Conservation (phyloP, 768 basidiomycete genomes). For the Xerocomus potaroensis region DNA sequence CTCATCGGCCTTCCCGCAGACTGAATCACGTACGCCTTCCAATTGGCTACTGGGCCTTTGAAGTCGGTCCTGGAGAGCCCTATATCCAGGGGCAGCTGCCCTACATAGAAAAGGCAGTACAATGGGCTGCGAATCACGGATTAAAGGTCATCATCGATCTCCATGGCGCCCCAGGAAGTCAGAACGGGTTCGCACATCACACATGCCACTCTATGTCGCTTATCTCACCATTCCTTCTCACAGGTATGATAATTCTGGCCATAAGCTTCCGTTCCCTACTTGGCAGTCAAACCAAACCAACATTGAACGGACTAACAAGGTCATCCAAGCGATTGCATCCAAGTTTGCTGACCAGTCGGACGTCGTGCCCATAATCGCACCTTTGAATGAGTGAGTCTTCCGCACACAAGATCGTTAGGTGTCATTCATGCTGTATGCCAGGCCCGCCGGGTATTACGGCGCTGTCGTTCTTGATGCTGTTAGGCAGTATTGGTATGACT, state of each 20-base stretch:
- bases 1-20: slow-evolving; percentile 33
- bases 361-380: slow-evolving; percentile 65
- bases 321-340: slow-evolving; percentile 59
- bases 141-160: slow-evolving; percentile 83
- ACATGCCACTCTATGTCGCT: neutral
- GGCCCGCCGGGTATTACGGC: slow-evolving; percentile 71
- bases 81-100: slow-evolving; percentile 73
- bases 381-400: slow-evolving; percentile 66
- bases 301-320: slow-evolving; percentile 58
- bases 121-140: slow-evolving; percentile 65
- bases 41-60: slow-evolving; percentile 90
- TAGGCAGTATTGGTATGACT: slow-evolving; percentile 66
- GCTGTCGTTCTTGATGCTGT: slow-evolving; percentile 45
- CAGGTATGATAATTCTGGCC: slow-evolving; percentile 83
- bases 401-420: neutral
- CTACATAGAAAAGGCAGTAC: slow-evolving; percentile 61
- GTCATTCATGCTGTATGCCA: slow-evolving; percentile 22
- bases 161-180: slow-evolving; percentile 77
- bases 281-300: slow-evolving; percentile 71
- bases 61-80: slow-evolving; percentile 73
- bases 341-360: slow-evolving; percentile 51
- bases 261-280: slow-evolving; percentile 49
- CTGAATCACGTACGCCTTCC: slow-evolving; percentile 81
- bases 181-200: slow-evolving; percentile 57
- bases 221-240: slow-evolving; percentile 3